Percentiles rank a stretch among this genome's conserved stretches.
These are phyloP conservation scores for Diaporthe ilicicola DNA, from an alignment of 2,329 filamentous ascomycete species.

Conservation along the genomic window DNA sequence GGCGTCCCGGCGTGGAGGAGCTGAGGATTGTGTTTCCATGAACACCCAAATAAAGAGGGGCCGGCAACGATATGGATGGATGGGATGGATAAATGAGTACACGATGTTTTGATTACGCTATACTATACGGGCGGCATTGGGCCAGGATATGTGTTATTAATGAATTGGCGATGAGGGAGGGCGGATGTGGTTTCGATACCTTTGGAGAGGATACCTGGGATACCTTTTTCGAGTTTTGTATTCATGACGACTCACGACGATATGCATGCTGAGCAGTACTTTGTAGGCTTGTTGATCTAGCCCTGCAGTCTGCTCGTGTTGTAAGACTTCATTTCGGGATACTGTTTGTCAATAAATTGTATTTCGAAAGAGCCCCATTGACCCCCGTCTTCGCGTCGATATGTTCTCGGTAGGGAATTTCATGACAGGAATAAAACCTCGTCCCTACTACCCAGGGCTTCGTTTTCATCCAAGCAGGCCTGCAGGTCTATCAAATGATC, in stretches of 20 bases:
- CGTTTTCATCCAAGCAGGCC: too few relatives aligned
- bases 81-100: neutral
- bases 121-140: slow-evolving; percentile 13
- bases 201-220: slow-evolving; percentile 1
- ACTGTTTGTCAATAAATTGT: slow-evolving; percentile 19
- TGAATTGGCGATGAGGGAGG: neutral
- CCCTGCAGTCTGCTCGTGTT: slow-evolving; percentile 3
- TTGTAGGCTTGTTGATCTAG: neutral
- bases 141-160: slow-evolving; percentile 4
- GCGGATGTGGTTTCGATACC: neutral
- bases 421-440: neutral
- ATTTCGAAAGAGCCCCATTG: neutral
- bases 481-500: neutral
- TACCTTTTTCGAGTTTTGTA: slow-evolving; percentile 10
- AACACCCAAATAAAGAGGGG: neutral
- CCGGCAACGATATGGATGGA: neutral
- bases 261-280: neutral
- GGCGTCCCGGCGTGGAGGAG: neutral
- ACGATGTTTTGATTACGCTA: slow-evolving; percentile 7
- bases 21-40: neutral
- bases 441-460: neutral
- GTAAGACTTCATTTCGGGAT: slow-evolving; percentile 1
- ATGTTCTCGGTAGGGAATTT: neutral
- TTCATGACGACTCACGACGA: slow-evolving; percentile 17
- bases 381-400: neutral